phyloP scores from a whole-genome alignment of 1,284 basidiomycete genomes.

The Rhodofomes roseus region DNA sequence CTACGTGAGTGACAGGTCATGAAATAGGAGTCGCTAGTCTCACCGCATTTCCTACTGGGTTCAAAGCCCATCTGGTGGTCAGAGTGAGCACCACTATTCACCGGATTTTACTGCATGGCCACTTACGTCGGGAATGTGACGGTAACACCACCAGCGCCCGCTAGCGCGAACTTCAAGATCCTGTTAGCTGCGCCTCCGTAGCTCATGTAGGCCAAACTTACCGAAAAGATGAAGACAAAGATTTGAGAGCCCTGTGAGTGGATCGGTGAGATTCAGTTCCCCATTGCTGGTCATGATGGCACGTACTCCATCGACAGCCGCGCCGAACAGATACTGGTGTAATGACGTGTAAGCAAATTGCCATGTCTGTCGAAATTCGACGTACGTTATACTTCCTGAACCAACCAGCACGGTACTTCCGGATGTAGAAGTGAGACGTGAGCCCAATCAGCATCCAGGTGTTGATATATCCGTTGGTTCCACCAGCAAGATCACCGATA shows the following conservation, averaged over 20 bases:
- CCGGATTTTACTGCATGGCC: too few relatives aligned
- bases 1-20: background rate
- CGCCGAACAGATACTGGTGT: slow-evolving; percentile 3
- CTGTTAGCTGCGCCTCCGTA: too few relatives aligned
- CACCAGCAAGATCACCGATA: slow-evolving; percentile 5
- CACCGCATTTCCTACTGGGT: background rate
- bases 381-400: slow-evolving; percentile 52
- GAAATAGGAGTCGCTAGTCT: too few relatives aligned
- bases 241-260: background rate
- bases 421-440: slow-evolving; percentile 25
- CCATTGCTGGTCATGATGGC: background rate
- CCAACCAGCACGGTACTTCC: slow-evolving; percentile 34
- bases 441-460: slow-evolving; percentile 12
- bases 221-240: slow-evolving; percentile 7
- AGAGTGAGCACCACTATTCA: background rate
- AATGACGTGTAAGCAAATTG: background rate
- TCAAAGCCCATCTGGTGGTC: background rate
- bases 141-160: background rate
- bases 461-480: slow-evolving; percentile 3
- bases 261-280: background rate
- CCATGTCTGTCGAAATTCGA: background rate
- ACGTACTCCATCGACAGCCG: slow-evolving; percentile 1
- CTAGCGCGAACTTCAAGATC: background rate
- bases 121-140: slow-evolving; percentile 1
- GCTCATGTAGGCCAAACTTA: background rate